These are phyloP conservation scores for Carex kokanica DNA, from an alignment of 176 grass and related monocot genomes.

Conservation along the genomic window DNA sequence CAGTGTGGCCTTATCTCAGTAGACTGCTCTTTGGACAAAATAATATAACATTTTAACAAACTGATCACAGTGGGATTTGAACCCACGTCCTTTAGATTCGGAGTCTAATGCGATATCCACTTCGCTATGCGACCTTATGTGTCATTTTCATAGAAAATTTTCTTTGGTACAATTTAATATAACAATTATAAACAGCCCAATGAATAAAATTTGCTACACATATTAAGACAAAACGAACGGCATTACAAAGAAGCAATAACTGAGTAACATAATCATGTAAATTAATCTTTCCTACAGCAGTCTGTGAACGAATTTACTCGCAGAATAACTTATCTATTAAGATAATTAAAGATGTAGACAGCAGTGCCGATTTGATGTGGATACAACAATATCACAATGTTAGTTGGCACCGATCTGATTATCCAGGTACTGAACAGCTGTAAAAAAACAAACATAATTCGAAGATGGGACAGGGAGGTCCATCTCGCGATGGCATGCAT, in stretches of 20 bases:
- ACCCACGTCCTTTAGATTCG: conserved; percentile 99
- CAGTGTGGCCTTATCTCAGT: conserved; percentile 27
- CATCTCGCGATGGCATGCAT: too few species aligned
- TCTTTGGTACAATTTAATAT: not conserved
- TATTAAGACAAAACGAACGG: not conserved
- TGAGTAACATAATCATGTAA: not conserved
- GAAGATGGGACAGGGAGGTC: too few species aligned
- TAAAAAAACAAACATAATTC: not conserved
- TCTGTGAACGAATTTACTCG: not conserved
- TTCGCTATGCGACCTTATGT: conserved; percentile 82
- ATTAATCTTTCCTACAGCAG: not conserved
- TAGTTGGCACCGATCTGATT: not conserved
- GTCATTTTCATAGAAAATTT: not conserved
- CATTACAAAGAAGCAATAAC: not conserved
- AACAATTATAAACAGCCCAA: not conserved
- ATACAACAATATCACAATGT: not conserved
- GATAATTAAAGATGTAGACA: not conserved
- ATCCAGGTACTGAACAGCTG: not conserved
- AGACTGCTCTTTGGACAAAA: not conserved
- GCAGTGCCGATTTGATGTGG: not conserved
- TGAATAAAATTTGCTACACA: not conserved
- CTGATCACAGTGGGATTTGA: conserved; percentile 97
- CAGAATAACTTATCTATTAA: not conserved
- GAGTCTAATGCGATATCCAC: conserved; percentile 99
- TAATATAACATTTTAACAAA: not conserved